Conservation (phyloP, 2,329 filamentous ascomycete species). For the Colletotrichum lini region DNA sequence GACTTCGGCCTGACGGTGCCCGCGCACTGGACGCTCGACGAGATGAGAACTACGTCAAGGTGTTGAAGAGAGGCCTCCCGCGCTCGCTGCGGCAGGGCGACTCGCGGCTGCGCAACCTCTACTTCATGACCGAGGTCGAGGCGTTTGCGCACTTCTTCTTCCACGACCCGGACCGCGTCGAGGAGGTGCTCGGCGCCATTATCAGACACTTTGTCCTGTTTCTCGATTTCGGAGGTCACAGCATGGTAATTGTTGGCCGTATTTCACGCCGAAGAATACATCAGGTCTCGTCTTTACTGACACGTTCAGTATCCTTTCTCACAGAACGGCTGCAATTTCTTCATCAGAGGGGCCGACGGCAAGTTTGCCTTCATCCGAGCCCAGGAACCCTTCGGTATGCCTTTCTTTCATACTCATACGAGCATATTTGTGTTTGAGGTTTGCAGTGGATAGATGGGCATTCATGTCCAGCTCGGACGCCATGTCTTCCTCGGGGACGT, state of each 20-base stretch:
- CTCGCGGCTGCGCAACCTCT: not conserved
- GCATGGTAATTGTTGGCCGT: conserved; percentile 25
- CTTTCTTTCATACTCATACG: no score
- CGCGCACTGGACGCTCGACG: conserved; percentile 10
- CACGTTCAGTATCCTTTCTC: not conserved
- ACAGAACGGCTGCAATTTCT: conserved; percentile 33
- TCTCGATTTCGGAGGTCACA: conserved; percentile 39
- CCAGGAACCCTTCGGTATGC: conserved; percentile 23
- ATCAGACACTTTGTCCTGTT: conserved; percentile 10
- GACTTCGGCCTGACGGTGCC: conserved; percentile 1
- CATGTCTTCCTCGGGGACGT: no score
- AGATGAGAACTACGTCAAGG: not conserved
- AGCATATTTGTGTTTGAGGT: no score
- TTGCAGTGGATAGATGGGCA: no score
- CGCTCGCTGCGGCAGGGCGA: not conserved
- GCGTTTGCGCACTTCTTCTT: conserved; percentile 28
- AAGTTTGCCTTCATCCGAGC: conserved; percentile 6
- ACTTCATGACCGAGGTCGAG: conserved; percentile 30
- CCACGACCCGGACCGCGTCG: not conserved
- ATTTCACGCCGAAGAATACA: no score
- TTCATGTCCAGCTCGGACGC: no score
- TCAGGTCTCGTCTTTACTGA: no score
- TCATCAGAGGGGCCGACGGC: not conserved
- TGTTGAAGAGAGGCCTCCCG: not conserved
- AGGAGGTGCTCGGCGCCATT: not conserved